Evolutionary conservation across 176 grass and related monocot genomes (phyloP).

Genomic region (Tuctoria greenei): DNA sequence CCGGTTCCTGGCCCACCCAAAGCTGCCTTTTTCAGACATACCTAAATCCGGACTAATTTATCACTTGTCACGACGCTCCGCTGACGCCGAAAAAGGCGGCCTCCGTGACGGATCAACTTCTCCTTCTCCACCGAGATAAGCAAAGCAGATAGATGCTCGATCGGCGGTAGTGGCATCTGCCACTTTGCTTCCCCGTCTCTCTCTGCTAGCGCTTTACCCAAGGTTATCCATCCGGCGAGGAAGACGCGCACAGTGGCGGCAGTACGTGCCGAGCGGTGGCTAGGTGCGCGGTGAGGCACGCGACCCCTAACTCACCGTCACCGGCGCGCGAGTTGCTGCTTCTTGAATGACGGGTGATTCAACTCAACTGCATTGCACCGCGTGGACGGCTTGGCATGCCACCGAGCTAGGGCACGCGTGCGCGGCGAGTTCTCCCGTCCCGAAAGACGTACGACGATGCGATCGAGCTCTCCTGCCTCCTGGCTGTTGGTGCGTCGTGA

Average conservation of each 20-base stretch:
- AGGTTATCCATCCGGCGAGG: not conserved
- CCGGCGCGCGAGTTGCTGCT: no score
- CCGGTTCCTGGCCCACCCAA: not conserved
- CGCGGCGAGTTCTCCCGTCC: no score
- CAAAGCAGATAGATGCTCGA: not conserved
- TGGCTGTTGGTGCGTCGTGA: not conserved
- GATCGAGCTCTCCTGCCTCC: not conserved
- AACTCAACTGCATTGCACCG: no score
- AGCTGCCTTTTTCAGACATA: not conserved
- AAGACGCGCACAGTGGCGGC: not conserved
- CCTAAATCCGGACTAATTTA: not conserved
- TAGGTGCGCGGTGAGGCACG: not conserved
- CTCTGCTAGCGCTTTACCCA: not conserved
- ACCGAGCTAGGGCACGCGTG: no score
- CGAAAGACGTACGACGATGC: not conserved
- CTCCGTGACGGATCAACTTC: not conserved
- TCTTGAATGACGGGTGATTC: no score
- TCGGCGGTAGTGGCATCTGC: not conserved
- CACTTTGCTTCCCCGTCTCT: not conserved
- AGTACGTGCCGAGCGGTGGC: no score
- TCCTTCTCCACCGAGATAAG: constrained; percentile 14
- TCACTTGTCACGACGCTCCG: not conserved
- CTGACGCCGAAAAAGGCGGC: not conserved
- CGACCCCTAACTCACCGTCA: not conserved
- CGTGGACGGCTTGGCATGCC: not conserved